Base-by-base conservation (phyloP, 345 rosid species). In the Pelargonium nanum region DNA sequence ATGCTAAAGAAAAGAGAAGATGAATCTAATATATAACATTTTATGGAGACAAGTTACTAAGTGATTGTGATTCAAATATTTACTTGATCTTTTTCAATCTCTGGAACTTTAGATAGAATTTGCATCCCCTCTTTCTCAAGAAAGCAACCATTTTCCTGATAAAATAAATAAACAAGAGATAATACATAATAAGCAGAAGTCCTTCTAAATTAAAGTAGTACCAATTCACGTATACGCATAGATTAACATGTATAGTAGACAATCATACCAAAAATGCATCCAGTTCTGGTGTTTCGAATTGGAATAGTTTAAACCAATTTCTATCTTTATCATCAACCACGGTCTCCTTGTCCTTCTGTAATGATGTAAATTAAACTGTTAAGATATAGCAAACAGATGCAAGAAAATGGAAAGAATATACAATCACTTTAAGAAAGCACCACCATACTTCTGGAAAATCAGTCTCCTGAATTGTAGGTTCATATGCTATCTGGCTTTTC, bases 241-340 rank as follows among this genome's bases (percentile, higher is more conserved):
- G n/a, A n/a, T n/a, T n/a, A n/a, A n/a, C n/a, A n/a, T n/a, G n/a
- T n/a, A 19, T 55, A 52, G 55, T 20, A 50, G 67, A 61, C 61
- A 45, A 55, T 45, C 19, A 61, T 83, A 91, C 96, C 96, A 65
- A 62, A 26, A 73, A 80, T 19, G 32, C 40, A 60, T 66, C 73
- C 60, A 76, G 66, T 81, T 85, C 89, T 0, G 87, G 96, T 26
- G 76, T 74, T 71, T 91, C 96, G 22, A 86, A 82, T 28, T 70
- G 70, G 54, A 86, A 66, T 53, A 68, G 44, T 50, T 75, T 73
- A 53, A 65, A 57, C 55, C 66, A 57, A 5, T 45, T 21, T 28
- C 22, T 53, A 40, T 44, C 59, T 64, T 73, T 69, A 17, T 72
- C 74, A 72, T 65, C 78, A 52, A n/a, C 59, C 24, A 54, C 63